Evolutionary conservation across 2,329 filamentous ascomycete genomes (phyloP), one percentile per base, ranked within the genome.

Genomic region (Fusarium albosuccineum): DNA sequence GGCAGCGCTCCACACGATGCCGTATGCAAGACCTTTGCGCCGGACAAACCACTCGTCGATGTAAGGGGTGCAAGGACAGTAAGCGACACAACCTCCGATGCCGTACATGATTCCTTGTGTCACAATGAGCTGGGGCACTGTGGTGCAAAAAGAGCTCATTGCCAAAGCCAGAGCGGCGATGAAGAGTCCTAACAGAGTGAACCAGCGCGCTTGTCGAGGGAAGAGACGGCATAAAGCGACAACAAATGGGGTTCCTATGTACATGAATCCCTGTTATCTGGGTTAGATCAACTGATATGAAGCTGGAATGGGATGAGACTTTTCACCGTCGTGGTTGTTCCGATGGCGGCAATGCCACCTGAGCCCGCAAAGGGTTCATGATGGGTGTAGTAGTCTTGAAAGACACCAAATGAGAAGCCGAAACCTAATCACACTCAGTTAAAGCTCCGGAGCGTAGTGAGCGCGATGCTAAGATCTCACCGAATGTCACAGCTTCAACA

Each of bases 381-480:
- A 2, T 80, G 82, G 29, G 80, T 83, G 74, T 91, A 91, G 75
- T 89, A 89, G 44, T 87, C 82, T 71, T 91, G 88, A 70, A 91
- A 91, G 27, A 92, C 83, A 37, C 89, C 89, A 70, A 88, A 92
- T 1, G 87, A 83, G 58, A 88, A 87, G 0, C 87, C 85, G 54
- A 91, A 90, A 2, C 88, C 88, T 90, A 5, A 5, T 36, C 3
- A 16, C 1, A 1, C 5, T 52, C 8, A 44, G 27, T 1, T 2
- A 4, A 2, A 9, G 5, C 5, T 14, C 5, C 10, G 2, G 1
- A 7, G 2, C 9, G 4, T 9, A 2, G 3, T 2, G n/a, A 39
- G 8, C 2, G 2, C 1, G 11, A 4, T 22, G 22, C 22, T 22
- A 3, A 8, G 3, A 9, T 13, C 44, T 27, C 29, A 59, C 67